Evolutionary conservation across 2,329 filamentous ascomycete genomes (phyloP).

Genomic region (Aschersonia sp.): DNA sequence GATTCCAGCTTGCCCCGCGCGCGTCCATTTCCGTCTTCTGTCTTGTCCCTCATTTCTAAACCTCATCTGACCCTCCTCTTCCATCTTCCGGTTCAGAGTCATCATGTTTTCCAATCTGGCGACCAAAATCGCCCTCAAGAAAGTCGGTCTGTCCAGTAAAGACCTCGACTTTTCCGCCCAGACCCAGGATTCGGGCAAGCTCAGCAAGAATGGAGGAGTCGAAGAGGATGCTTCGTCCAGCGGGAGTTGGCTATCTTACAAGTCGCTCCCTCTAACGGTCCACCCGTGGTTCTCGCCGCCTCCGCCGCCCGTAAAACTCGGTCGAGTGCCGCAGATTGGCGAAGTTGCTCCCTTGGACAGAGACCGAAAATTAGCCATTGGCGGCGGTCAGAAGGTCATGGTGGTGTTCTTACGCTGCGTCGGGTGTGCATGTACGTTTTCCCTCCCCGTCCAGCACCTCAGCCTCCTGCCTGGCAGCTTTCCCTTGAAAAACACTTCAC

Average conservation of each 20-base stretch:
- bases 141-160: neutral
- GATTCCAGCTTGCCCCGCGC: neutral
- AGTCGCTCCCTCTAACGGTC: conserved; percentile 34
- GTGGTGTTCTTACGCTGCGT: conserved; percentile 40
- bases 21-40: neutral
- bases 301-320: conserved; percentile 33
- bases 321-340: conserved; percentile 29
- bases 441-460: neutral
- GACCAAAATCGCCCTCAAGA: neutral
- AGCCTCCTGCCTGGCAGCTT: neutral
- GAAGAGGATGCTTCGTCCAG: conserved; percentile 5
- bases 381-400: conserved; percentile 27
- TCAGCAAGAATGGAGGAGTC: neutral
- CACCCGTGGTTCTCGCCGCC: conserved; percentile 37
- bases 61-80: neutral
- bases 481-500: no score
- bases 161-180: neutral
- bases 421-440: conserved; percentile 37
- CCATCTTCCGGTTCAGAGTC: neutral
- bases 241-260: conserved; percentile 31
- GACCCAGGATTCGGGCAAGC: neutral
- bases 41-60: neutral
- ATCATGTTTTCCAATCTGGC: neutral
- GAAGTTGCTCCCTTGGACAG: conserved; percentile 32
- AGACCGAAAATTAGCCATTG: conserved; percentile 26